Evolutionary conservation across 805 yeast genomes (phyloP).

Genomic region (Pichia nakasei): DNA sequence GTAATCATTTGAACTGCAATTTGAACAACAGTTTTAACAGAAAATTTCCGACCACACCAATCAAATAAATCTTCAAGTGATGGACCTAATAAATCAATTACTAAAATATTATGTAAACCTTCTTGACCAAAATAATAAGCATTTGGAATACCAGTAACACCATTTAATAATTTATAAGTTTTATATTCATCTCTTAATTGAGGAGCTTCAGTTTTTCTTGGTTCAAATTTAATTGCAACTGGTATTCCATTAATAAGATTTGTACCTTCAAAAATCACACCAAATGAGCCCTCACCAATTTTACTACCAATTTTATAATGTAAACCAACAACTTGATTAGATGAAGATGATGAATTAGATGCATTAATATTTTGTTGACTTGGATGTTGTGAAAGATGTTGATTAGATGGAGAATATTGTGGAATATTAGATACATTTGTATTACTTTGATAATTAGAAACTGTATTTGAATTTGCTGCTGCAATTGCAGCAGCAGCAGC

Average conservation of each 20-base stretch:
- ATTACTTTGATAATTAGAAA: slow-evolving; percentile 16
- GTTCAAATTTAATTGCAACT: slow-evolving; percentile 96
- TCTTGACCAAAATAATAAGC: slow-evolving; percentile 99
- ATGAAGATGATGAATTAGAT: slow-evolving; percentile 5
- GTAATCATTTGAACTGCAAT: slow-evolving; percentile 92
- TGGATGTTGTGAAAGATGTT: slow-evolving; percentile 7
- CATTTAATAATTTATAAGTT: slow-evolving; percentile 81
- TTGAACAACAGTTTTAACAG: slow-evolving; percentile 83
- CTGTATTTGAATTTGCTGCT: slow-evolving; percentile 20
- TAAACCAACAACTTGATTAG: slow-evolving; percentile 72
- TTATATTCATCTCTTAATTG: slow-evolving; percentile 94
- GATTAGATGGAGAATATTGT: slow-evolving; percentile 19
- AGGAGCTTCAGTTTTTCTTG: slow-evolving; percentile 94
- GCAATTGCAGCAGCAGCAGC: slow-evolving; percentile 29
- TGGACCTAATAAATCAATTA: slow-evolving; percentile 92
- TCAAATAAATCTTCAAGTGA: slow-evolving; percentile 93
- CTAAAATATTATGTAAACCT: slow-evolving; percentile 90
- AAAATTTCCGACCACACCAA: slow-evolving; percentile 93
- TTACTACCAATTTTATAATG: slow-evolving; percentile 96
- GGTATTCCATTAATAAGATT: slow-evolving; percentile 85
- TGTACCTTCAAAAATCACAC: slow-evolving; percentile 93
- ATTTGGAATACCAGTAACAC: slow-evolving; percentile 79
- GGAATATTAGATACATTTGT: slow-evolving; percentile 21
- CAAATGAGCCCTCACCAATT: slow-evolving; percentile 98
- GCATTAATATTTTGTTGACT: slow-evolving; percentile 6